Conservation (phyloP, 225 moss, liverwort and hornwort genomes). For the Marchantia polymorpha region DNA sequence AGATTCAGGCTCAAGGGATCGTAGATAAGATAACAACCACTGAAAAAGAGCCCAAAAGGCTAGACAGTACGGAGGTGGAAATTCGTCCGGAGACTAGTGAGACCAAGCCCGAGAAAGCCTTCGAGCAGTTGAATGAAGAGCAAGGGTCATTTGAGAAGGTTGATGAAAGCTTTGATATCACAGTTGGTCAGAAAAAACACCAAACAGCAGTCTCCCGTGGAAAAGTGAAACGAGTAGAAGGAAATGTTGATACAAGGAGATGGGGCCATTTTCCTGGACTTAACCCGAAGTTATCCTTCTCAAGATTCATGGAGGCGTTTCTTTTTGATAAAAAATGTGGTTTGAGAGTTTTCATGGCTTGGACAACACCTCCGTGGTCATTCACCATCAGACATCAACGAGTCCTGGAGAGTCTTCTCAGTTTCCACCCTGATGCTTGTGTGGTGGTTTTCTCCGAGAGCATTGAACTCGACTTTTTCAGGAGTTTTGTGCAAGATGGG, state of each 20-base stretch:
- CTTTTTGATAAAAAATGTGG: conserved; percentile 62
- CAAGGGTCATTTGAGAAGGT: neutral
- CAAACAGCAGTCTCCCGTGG: neutral
- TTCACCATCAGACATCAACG: conserved; percentile 90
- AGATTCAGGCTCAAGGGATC: neutral
- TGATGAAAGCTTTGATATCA: no score
- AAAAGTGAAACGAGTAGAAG: neutral
- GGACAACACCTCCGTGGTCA: conserved; percentile 89
- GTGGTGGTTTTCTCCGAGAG: conserved; percentile 89
- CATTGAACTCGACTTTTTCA: conserved; percentile 65
- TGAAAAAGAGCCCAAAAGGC: neutral
- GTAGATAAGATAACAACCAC: neutral
- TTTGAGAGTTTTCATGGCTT: conserved; percentile 76
- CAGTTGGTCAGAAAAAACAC: neutral
- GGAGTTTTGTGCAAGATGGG: conserved; percentile 79
- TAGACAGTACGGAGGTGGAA: neutral
- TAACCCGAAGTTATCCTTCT: conserved; percentile 51
- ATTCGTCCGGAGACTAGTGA: neutral
- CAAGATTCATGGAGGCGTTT: conserved; percentile 60
- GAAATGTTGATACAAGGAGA: conserved; percentile 29
- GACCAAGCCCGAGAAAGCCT: neutral
- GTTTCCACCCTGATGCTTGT: conserved; percentile 75
- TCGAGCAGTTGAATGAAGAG: neutral
- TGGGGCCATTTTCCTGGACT: conserved; percentile 59
- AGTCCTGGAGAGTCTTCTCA: conserved; percentile 80